These are phyloP conservation scores for Clausena lansium DNA, from an alignment of 345 rosid species.

Conservation along the genomic window DNA sequence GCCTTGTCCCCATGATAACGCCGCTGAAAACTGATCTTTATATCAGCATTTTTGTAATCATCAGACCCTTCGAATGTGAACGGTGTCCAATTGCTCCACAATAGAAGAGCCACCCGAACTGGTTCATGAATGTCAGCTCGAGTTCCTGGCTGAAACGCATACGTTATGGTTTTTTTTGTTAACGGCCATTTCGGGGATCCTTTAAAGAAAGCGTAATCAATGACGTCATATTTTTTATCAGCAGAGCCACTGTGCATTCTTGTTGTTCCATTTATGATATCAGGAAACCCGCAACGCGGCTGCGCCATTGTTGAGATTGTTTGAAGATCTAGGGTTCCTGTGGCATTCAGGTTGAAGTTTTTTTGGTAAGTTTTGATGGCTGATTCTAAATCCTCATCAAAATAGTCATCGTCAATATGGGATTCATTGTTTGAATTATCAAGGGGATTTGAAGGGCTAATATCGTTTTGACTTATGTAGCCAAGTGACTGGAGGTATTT, in stretches of 20 bases:
- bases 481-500: slow-evolving; percentile 21
- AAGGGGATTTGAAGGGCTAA: too few species aligned
- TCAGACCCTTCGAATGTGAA: background rate
- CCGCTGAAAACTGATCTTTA: slow-evolving; percentile 5
- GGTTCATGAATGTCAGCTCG: background rate
- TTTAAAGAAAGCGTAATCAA: background rate
- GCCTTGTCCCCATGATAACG: background rate
- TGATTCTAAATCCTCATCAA: slow-evolving; percentile 14
- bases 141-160: background rate
- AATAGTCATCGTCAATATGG: background rate
- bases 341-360: slow-evolving; percentile 17
- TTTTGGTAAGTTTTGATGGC: slow-evolving; percentile 22
- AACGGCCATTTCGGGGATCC: background rate
- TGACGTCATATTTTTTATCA: background rate
- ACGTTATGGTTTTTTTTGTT: background rate
- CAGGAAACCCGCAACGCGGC: slow-evolving; percentile 3
- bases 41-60: background rate
- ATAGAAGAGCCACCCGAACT: background rate
- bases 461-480: background rate
- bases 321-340: slow-evolving; percentile 2
- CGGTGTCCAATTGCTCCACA: background rate
- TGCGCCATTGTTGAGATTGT: slow-evolving; percentile 6
- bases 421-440: too few species aligned
- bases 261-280: slow-evolving; percentile 16
- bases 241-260: slow-evolving; percentile 1